These are phyloP conservation scores for Fusarium heterosporum DNA, from an alignment of 2,329 filamentous ascomycete genomes.

Conservation along the genomic window DNA sequence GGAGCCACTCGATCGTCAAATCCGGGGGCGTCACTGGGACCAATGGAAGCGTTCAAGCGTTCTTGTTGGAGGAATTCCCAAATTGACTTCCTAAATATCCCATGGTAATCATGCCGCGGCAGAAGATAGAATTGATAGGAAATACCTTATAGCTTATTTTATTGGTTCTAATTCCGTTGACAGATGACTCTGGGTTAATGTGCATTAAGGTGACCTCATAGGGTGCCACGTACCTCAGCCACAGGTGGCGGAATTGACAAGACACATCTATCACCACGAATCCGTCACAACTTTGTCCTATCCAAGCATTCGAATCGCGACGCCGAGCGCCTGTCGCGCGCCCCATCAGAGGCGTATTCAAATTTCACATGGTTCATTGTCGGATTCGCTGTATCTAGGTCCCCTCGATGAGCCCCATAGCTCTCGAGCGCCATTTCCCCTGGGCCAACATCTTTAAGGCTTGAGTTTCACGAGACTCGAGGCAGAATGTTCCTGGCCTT, in stretches of 20 bases:
- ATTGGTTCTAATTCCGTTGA: neutral
- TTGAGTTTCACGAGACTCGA: conserved; percentile 36
- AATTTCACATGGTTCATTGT: conserved; percentile 13
- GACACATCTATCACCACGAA: conserved; percentile 30
- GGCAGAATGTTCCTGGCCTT: conserved; percentile 48
- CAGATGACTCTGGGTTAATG: neutral
- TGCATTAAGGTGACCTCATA: neutral
- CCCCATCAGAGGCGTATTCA: conserved; percentile 17
- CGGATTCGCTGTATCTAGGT: conserved; percentile 13
- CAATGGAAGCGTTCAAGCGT: neutral
- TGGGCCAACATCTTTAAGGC: conserved; percentile 34
- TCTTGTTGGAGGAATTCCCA: neutral
- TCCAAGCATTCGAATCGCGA: conserved; percentile 22
- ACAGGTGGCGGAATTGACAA: conserved; percentile 41
- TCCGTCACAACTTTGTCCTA: conserved; percentile 20
- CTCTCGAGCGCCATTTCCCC: conserved; percentile 38
- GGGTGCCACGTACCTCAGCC: conserved; percentile 32
- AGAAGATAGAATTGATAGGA: neutral
- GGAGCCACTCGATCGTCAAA: neutral
- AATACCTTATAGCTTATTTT: neutral
- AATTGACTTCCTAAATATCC: neutral
- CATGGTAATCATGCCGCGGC: neutral
- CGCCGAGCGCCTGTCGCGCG: conserved; percentile 38
- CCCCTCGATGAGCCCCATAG: conserved; percentile 44
- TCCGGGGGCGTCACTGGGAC: neutral